Evolutionary conservation across 2,329 filamentous ascomycete species (phyloP), one percentile per base, ranked within the genome.

Genomic region (Lecanosticta acicola): DNA sequence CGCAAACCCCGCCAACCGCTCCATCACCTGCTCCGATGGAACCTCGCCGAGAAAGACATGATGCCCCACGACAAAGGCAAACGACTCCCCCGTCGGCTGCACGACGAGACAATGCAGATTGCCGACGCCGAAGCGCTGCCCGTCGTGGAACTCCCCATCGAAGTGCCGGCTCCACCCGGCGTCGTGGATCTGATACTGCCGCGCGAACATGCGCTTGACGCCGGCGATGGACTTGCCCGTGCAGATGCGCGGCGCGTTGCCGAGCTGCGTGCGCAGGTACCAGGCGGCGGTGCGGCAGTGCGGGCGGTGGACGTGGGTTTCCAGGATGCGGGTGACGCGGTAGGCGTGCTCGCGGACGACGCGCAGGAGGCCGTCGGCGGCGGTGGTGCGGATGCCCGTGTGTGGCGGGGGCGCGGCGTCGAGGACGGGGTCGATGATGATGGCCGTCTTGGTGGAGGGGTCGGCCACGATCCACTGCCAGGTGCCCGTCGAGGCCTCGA

Each of bases 401-500:
- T 62, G 69, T 9, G 60, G 53, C n/a, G n/a, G 5, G 1, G 70
- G 68, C 37, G 80, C 72, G 48, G 72, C 81, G 59, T 83, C 73
- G 2, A 84, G 58, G 0, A 84, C 81, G 0, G 80, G 68, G 54
- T 84, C 81, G 53, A 84, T 81, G 41, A 84, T 77, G 45, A 71
- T 74, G 1, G 78, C 75, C 0, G 56, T 57, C 1, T 55, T 59
- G 0, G 76, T 78, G 0, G 57, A 46, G 0, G 76, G 71, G 49
- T 83, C 79, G 0, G 71, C 75, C 1, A 84, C 72, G 0, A 83
- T 53, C 50, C 81, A 81, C 57, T 83, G 80, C 74, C 75, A 82
- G 9, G 78, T 79, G 8, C 68, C 69, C 0, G 80, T 75, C 3
- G 51, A 56, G 0, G 50, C 34, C 45, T 75, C 73, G 48, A 59